A percentile compares a stretch with the other conserved stretches of the same genome.
phyloP scores from a whole-genome alignment of 2,329 filamentous ascomycete species.

The Fusarium pilosicola region DNA sequence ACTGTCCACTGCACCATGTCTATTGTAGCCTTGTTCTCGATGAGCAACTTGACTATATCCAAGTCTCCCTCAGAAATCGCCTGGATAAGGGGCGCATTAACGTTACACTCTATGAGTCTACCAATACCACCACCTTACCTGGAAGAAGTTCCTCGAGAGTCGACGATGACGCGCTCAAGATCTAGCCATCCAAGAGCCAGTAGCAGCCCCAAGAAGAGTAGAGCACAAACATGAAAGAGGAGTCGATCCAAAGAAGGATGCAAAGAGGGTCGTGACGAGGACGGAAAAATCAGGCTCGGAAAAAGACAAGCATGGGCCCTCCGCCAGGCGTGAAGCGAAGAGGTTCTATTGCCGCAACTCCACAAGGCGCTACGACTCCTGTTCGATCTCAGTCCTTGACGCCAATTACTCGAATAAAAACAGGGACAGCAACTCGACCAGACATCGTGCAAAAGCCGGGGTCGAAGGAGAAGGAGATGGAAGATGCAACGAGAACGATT shows the following conservation, averaged over 20 bases:
- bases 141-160: background rate
- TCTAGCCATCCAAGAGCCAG: background rate
- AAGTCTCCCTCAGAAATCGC: background rate
- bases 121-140: background rate
- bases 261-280: background rate
- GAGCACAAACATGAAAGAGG: background rate
- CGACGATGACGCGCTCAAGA: background rate
- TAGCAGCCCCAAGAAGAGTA: background rate
- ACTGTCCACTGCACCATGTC: background rate
- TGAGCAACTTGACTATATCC: background rate
- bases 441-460: fast-evolving
- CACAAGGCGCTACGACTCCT: background rate
- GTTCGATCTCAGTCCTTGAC: background rate
- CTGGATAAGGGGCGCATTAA: background rate
- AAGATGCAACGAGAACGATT: too few species aligned
- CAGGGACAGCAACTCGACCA: background rate
- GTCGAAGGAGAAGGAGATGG: background rate
- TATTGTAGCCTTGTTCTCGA: background rate
- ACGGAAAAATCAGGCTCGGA: background rate
- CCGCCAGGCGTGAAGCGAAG: background rate
- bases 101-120: background rate
- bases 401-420: background rate
- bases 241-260: background rate
- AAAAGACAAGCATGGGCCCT: background rate
- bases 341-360: background rate